Evolutionary conservation across 2,329 filamentous ascomycete genomes (phyloP), one percentile per base, ranked within the genome.

Genomic region (Fusarium coicis): DNA sequence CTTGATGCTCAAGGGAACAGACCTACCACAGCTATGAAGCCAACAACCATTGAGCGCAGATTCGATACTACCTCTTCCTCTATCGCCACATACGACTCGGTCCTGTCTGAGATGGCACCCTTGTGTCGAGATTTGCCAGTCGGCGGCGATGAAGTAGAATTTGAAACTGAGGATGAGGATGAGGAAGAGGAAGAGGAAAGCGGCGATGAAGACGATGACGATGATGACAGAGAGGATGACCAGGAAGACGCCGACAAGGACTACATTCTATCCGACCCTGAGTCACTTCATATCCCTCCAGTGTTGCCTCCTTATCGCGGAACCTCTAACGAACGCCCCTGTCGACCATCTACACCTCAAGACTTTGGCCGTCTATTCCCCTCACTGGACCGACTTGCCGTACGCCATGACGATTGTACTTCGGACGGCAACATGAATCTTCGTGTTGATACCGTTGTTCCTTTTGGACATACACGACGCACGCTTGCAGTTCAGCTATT

Each of bases 351-450:
- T 4, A 95, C 92, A 2, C 93, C 96, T 7, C 87, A 92, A 66
- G 92, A 95, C 74, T 98, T 98, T 80, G 92, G 91, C 32, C 88
- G 91, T 60, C 88, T 97, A 59, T 99, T 98, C 81, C 96, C 96
- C 16, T 97, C 95, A 14, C 88, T 92, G 74, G 91, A 94, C 80
- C 90, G 93, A 63, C 85, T 98, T 58, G 90, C 90, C 40, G 94
- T 99, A 78, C 91, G 93, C 34, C 96, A 98, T 80, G 96, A 98
- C 80, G 94, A 98, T 82, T 90, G 93, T 54, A 96, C 95, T 1
- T 84, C 92, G 8, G 96, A 99, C 80, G 96, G 96, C 40, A 97
- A 98, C 85, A 97, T 98, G 94, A 98, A 98, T 80, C 87, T 99
- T 64, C 92, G 95, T 37, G 88, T 98, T 66, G 95, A 97, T 80